Percentiles rank a stretch among this genome's conserved stretches.
These are phyloP conservation scores for Oryza nivara DNA, from an alignment of 176 grass and related monocot species.

Conservation along the genomic window DNA sequence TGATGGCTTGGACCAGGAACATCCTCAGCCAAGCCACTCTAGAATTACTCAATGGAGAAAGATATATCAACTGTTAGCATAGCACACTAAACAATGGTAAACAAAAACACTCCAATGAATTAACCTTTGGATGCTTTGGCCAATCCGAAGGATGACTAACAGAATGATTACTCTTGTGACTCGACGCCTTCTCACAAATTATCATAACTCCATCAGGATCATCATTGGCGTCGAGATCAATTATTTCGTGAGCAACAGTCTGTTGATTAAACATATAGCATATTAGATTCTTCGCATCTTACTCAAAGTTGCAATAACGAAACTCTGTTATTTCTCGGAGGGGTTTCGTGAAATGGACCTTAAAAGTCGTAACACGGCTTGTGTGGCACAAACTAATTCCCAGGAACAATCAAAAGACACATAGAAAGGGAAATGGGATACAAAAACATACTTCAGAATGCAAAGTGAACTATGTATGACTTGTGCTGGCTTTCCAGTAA, in stretches of 20 bases:
- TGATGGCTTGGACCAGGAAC: conserved; percentile 40
- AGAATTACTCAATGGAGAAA: conserved; percentile 22
- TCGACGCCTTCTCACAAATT: conserved; percentile 50
- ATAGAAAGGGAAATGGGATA: not conserved
- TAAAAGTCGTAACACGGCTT: not conserved
- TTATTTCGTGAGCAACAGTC: conserved; percentile 67
- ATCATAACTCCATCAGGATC: conserved; percentile 54
- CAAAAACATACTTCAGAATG: not conserved
- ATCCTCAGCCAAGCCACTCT: conserved; percentile 49
- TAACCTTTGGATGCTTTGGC: conserved; percentile 54
- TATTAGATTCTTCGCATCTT: not conserved
- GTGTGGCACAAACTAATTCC: not conserved
- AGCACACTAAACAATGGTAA: conserved; percentile 3
- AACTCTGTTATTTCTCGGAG: not conserved
- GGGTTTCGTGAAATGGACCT: not conserved
- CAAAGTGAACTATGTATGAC: not conserved
- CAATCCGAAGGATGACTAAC: conserved; percentile 46
- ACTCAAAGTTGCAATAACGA: conserved; percentile 14
- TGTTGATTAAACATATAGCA: not conserved
- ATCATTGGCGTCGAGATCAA: conserved; percentile 78
- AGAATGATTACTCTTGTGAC: conserved; percentile 66
- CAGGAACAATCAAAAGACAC: not conserved
- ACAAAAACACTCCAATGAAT: conserved; percentile 9
- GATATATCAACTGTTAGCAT: conserved; percentile 16
- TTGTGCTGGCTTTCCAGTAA: no score